These are phyloP conservation scores for Echria macrotheca DNA, from an alignment of 495 filamentous ascomycete species.

Conservation along the genomic window DNA sequence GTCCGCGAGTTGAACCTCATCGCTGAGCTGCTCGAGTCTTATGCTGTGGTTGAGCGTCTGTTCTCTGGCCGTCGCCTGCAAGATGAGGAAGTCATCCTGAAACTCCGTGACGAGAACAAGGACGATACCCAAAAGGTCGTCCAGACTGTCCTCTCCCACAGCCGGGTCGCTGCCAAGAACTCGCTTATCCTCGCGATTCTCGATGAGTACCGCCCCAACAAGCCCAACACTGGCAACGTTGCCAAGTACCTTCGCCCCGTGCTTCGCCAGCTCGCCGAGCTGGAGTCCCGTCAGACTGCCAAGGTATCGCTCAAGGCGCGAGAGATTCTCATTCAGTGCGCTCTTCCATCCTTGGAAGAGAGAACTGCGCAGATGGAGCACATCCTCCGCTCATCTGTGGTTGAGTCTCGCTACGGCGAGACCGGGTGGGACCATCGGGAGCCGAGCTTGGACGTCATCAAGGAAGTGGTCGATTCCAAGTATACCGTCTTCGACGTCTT, in stretches of 20 bases:
- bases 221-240: conserved; percentile 81
- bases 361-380: conserved; percentile 95
- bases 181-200: conserved; percentile 88
- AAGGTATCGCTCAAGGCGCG: conserved; percentile 97
- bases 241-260: conserved; percentile 80
- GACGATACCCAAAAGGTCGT: conserved; percentile 80
- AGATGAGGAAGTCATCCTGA: conserved; percentile 92
- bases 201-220: conserved; percentile 91
- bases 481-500: conserved; percentile 97
- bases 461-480: conserved; percentile 97
- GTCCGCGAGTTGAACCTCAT: conserved; percentile 83
- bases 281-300: conserved; percentile 80
- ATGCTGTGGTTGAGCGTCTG: conserved; percentile 74
- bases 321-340: conserved; percentile 94
- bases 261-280: conserved; percentile 79
- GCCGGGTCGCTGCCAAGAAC: conserved; percentile 86
- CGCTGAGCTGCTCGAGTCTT: conserved; percentile 67
- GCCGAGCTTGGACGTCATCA: conserved; percentile 77
- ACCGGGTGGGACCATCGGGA: conserved; percentile 96
- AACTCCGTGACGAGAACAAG: conserved; percentile 92
- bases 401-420: conserved; percentile 94
- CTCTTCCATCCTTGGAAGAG: conserved; percentile 92
- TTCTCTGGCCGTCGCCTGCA: conserved; percentile 80
- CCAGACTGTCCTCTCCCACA: conserved; percentile 87
- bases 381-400: conserved; percentile 93